phyloP scores from a whole-genome alignment of 192 early-diverging fungal species.

The Anaeromyces robustus region DNA sequence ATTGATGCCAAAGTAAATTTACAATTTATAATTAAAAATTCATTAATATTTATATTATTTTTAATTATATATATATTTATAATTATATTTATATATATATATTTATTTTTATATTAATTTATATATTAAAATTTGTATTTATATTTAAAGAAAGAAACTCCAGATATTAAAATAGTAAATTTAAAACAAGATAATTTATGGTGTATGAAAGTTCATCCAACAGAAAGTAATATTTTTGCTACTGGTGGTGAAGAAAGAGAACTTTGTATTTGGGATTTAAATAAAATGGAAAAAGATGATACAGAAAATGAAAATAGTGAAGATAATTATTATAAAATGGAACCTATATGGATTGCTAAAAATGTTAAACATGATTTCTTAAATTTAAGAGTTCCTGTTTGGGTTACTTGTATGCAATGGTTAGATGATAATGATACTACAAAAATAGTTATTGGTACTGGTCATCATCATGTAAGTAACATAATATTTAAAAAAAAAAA shows the following conservation, averaged over 20 bases:
- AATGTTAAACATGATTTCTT: constrained; percentile 71
- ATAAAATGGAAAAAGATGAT: constrained; percentile 7
- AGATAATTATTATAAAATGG: constrained; percentile 7
- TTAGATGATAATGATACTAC: constrained; percentile 30
- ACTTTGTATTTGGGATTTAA: constrained; percentile 58
- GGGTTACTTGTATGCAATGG: constrained; percentile 74
- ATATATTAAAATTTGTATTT: neutral
- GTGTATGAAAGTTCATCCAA: constrained; percentile 50
- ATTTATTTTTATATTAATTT: neutral
- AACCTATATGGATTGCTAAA: constrained; percentile 65
- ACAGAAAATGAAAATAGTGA: constrained; percentile 4
- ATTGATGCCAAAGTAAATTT: constrained; percentile 4
- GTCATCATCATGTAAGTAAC: constrained; percentile 37
- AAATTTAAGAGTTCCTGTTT: constrained; percentile 69
- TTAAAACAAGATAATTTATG: constrained; percentile 33
- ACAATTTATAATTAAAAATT: constrained; percentile 9
- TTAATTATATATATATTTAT: constrained; percentile 18
- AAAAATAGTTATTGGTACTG: constrained; percentile 48
- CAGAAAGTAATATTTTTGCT: constrained; percentile 48
- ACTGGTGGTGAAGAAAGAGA: constrained; percentile 79
- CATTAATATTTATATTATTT: constrained; percentile 7
- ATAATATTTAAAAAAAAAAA: neutral
- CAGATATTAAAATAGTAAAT: constrained; percentile 12
- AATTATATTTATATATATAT: constrained; percentile 17
- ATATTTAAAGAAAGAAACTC: neutral